These are phyloP conservation scores for Lasiodiplodia gonubiensis DNA, from an alignment of 2,329 filamentous ascomycete genomes.

Conservation along the genomic window DNA sequence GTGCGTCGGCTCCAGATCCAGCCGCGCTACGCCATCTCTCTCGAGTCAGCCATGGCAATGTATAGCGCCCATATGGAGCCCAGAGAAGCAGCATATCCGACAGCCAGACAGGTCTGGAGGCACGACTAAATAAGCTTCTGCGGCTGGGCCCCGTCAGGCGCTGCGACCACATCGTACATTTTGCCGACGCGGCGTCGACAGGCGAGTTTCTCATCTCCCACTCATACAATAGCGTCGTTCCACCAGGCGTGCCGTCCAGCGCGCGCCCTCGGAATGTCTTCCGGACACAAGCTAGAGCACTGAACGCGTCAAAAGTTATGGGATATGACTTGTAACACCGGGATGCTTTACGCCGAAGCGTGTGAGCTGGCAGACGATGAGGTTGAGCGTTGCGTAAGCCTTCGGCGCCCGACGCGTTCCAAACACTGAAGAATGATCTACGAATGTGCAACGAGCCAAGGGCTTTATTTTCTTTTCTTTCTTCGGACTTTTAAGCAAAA, in stretches of 20 bases:
- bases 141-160: slow-evolving; percentile 2
- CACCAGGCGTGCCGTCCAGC: neutral
- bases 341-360: slow-evolving; percentile 2
- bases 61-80: neutral
- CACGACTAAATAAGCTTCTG: slow-evolving; percentile 20
- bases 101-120: neutral
- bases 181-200: slow-evolving; percentile 19
- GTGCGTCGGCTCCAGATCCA: slow-evolving; percentile 9
- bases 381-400: slow-evolving; percentile 17
- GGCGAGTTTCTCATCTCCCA: slow-evolving; percentile 21
- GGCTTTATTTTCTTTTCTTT: neutral
- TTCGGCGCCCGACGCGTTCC: neutral
- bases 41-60: neutral
- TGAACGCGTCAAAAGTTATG: neutral
- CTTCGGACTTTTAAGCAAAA: neutral
- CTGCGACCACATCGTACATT: slow-evolving; percentile 12
- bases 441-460: slow-evolving; percentile 1
- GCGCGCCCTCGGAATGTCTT: slow-evolving; percentile 9
- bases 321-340: slow-evolving; percentile 23
- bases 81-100: neutral
- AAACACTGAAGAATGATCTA: slow-evolving; percentile 1
- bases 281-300: slow-evolving; percentile 10
- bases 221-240: neutral
- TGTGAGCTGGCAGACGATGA: neutral
- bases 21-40: neutral